Evolutionary conservation across 257 asterid species (phyloP).

Genomic region (Cordia subcordata): DNA sequence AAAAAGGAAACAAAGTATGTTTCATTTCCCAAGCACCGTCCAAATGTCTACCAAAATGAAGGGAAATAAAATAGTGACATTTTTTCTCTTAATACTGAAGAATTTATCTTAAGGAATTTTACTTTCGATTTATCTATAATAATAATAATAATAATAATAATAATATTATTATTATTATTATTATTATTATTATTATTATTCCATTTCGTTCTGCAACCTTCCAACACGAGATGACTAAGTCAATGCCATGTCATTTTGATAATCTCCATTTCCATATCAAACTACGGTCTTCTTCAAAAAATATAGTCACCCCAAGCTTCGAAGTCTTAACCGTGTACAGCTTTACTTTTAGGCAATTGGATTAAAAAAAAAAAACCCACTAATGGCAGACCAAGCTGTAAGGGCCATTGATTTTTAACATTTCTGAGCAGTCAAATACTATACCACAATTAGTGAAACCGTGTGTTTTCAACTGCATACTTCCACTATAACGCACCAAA

Average conservation of each 20-base stretch:
- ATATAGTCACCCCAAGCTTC: background rate
- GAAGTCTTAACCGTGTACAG: background rate
- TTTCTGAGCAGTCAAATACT: constrained; percentile 11
- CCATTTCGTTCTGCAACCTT: too few species aligned
- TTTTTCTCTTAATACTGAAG: too few species aligned
- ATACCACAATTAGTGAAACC: constrained; percentile 1
- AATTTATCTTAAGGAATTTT: too few species aligned
- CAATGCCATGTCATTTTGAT: constrained; percentile 4
- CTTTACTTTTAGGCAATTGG: background rate
- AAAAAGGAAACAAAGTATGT: too few species aligned
- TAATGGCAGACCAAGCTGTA: constrained; percentile 18
- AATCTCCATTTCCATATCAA: background rate
- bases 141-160: too few species aligned
- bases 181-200: too few species aligned
- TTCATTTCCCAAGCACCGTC: too few species aligned
- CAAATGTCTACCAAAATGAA: too few species aligned
- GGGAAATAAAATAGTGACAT: too few species aligned
- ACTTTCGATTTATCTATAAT: too few species aligned
- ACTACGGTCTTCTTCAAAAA: background rate
- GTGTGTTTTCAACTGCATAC: background rate
- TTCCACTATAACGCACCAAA: too few species aligned
- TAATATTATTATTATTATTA: too few species aligned
- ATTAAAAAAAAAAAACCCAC: background rate
- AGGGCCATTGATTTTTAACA: constrained; percentile 10
- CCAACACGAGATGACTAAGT: background rate